Evolutionary conservation across 1,139 yeast genomes (phyloP), one percentile per base, ranked within the genome.

Genomic region (Sugiyamaella neomexicana): DNA sequence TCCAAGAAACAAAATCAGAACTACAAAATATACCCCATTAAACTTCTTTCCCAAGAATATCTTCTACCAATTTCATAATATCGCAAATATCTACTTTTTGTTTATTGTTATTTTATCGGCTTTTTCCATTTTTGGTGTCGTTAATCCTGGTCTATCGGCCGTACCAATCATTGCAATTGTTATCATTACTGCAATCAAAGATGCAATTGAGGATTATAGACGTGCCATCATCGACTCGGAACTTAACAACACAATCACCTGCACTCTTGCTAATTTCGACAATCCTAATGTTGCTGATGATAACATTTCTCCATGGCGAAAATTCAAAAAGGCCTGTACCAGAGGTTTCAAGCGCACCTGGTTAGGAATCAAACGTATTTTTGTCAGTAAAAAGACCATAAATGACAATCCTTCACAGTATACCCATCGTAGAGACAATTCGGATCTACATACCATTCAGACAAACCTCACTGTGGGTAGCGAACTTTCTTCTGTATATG

Each of bases 131-230:
- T 93, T 93, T 69, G 99, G 99, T 65, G 97, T 91, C 38, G 82
- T 86, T 13, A 84, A 81, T 60, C 97, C 99, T 0, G 98, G 93
- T 2, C 73, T 93, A 59, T 86, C 95, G 8, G 91, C 96, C 1
- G 97, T 90, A 46, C 99, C 99, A 2, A 82, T 93, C 70, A 88
- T 91, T 71, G 97, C 90, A 56, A 91, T 93, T 75, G 96, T 93
- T 42, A 75, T 80, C 57, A 80, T 93, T 56, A 93, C 99, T 1
- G 98, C 96, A 8, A 73, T 88, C 61, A 91, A 91, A 67, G 99
- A 93, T 73, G 98, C 96, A 0, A 77, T 93, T 60, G 99, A 93
- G 71, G 99, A 93, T 72, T 91, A 90, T 58, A 80, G 95, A 63
- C 81, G 99, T 68, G 85, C 88, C 1, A 74, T 80, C 1, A 77